These are phyloP conservation scores for Ajuga chamaepitys DNA, from an alignment of 257 asterid species.

Conservation along the genomic window DNA sequence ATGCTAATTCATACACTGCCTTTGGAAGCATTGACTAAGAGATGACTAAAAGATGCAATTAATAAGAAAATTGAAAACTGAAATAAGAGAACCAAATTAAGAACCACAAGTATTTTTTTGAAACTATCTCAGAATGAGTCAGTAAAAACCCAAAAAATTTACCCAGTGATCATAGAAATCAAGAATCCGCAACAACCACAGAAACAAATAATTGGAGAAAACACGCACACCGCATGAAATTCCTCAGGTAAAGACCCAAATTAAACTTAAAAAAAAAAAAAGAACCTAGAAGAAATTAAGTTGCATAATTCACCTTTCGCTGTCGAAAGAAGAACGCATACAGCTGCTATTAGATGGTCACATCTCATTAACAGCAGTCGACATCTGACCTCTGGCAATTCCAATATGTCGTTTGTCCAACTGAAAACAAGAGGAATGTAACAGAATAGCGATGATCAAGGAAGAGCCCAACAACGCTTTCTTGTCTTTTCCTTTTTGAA, in stretches of 20 bases:
- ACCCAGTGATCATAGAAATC: slow-evolving; percentile 12
- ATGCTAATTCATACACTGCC: not conserved
- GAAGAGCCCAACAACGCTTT: not conserved
- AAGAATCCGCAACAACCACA: slow-evolving; percentile 11
- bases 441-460: slow-evolving; percentile 13
- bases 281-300: not conserved
- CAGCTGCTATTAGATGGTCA: slow-evolving; percentile 25
- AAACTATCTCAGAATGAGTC: slow-evolving; percentile 10
- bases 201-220: not conserved
- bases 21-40: not conserved
- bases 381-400: slow-evolving; percentile 32
- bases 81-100: not conserved
- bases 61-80: not conserved
- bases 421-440: not conserved
- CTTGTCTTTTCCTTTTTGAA: not conserved
- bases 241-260: not conserved
- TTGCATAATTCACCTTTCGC: slow-evolving; percentile 38
- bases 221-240: not conserved
- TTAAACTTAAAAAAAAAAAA: not conserved
- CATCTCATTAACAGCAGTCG: slow-evolving; percentile 35
- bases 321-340: slow-evolving; percentile 20
- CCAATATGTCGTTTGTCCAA: not conserved
- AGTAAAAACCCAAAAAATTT: not conserved
- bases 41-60: not conserved
- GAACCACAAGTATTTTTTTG: not conserved